Conservation (phyloP, 2,329 filamentous ascomycete species). For the Tothia fuscella region DNA sequence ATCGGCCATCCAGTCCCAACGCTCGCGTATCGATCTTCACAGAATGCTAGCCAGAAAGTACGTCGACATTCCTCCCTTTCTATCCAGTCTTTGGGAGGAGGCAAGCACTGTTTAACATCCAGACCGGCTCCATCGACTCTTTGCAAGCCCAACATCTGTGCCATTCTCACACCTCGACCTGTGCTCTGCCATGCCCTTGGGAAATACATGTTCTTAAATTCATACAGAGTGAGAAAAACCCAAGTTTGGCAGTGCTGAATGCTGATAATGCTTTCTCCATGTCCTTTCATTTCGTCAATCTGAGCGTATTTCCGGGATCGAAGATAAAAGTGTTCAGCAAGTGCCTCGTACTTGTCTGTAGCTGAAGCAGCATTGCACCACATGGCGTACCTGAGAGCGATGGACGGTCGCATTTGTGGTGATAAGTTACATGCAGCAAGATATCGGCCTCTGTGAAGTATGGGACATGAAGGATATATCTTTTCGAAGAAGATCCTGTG, state of each 20-base stretch:
- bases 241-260: slow-evolving; percentile 80
- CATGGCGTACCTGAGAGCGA: slow-evolving; percentile 85
- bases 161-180: slow-evolving; percentile 66
- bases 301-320: slow-evolving; percentile 84
- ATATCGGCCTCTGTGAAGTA: slow-evolving; percentile 83
- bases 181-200: slow-evolving; percentile 90
- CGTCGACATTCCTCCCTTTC: slow-evolving; percentile 82
- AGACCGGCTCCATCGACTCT: slow-evolving; percentile 69
- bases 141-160: slow-evolving; percentile 88
- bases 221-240: slow-evolving; percentile 66
- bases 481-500: slow-evolving; percentile 86
- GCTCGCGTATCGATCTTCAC: slow-evolving; percentile 81
- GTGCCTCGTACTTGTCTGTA: slow-evolving; percentile 63
- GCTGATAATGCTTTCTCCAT: slow-evolving; percentile 79
- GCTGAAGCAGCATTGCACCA: slow-evolving; percentile 88
- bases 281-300: slow-evolving; percentile 79
- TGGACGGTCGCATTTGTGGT: slow-evolving; percentile 73
- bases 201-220: slow-evolving; percentile 98
- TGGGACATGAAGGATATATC: slow-evolving; percentile 70
- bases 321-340: slow-evolving; percentile 84
- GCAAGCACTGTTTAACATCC: slow-evolving; percentile 86
- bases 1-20: slow-evolving; percentile 97
- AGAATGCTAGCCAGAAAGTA: slow-evolving; percentile 93
- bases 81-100: slow-evolving; percentile 82
- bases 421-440: slow-evolving; percentile 79